Percentiles rank a stretch among this genome's conserved stretches.
phyloP scores from a whole-genome alignment of 352 stramenopile species.

The Phytophthora megakarya region DNA sequence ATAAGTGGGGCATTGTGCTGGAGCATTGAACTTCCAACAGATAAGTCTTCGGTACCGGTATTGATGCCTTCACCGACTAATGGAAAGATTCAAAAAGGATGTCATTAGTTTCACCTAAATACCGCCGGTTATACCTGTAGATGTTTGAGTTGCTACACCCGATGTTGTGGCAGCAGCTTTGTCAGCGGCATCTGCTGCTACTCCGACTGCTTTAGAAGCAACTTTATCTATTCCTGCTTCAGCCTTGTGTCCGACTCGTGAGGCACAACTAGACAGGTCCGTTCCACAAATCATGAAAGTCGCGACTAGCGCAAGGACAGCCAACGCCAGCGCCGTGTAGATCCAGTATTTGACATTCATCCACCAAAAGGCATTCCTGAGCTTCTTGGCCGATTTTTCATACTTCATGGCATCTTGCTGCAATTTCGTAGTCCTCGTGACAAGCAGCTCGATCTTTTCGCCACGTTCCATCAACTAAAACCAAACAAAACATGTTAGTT shows the following conservation, averaged over 20 bases:
- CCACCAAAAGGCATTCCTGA: conserved; percentile 92
- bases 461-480: conserved; percentile 94
- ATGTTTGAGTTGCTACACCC: conserved; percentile 27
- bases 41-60: conserved; percentile 10
- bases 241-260: conserved; percentile 45
- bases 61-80: conserved; percentile 23
- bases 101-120: conserved; percentile 32
- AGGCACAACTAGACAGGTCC: conserved; percentile 67
- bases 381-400: conserved; percentile 91
- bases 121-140: conserved; percentile 29
- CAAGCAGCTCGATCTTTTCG: conserved; percentile 97
- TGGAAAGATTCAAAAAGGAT: conserved; percentile 31
- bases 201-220: conserved; percentile 15
- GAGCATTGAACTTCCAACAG: conserved; percentile 11
- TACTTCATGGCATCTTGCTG: conserved; percentile 98
- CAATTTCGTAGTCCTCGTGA: conserved; percentile 91
- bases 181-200: conserved; percentile 21
- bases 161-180: conserved; percentile 24
- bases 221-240: conserved; percentile 40
- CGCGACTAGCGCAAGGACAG: conserved; percentile 63
- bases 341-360: conserved; percentile 86
- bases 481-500: not conserved
- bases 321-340: conserved; percentile 54
- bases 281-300: conserved; percentile 79
- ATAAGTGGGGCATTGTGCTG: conserved; percentile 5